Base-by-base conservation (phyloP, 768 basidiomycete genomes). In the Paxillus rubicundulus region DNA sequence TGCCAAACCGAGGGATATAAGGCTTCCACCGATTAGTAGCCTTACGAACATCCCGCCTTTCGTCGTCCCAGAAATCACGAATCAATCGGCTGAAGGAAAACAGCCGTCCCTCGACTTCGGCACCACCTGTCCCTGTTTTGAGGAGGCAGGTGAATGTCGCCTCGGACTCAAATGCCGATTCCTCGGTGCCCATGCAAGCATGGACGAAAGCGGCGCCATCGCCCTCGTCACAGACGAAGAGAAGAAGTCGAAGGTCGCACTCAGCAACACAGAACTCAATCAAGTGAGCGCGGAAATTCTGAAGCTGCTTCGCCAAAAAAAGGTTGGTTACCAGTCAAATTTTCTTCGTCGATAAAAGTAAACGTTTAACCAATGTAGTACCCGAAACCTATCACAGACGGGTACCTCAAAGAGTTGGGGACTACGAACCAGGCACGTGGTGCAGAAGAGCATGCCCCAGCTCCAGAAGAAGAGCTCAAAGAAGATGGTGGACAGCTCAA, bases 151-250 rank as follows among this genome's bases (percentile, higher is more conserved):
- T 0, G 64, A 65, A 51, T 69, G 68, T 50, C 67, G 69, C 38
- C 58, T 69, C 14, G 97, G 94, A 10, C 85, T 89, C 68, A 92
- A 93, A 68, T 99, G 97, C 66, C 84, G 97, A 2, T 97, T 89
- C 70, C 79, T 97, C 5, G 86, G 87, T 12, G 85, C 81, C 3
- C 96, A 99, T 68, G 71, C 87, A 10, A 70, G 64, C 16, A 70
- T 71, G 33, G 73, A 77, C 30, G 76, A 75, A 14, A 70, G 73
- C 13, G 83, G 81, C 2, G 56, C 68, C 2, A 59, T 81, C 14
- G 67, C 67, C 21, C 62, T 87, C 1, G 54, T 77, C 0, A 71
- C 71, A 6, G 82, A 92, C 59, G 80, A 82, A 53, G 81, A 83
- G 36, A 85, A 79, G 66, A 80, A 80, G 62, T 79, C 77, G 17